These are phyloP conservation scores for Ogataea hybrid DNA, from an alignment of 1,139 yeast genomes.

Conservation along the genomic window DNA sequence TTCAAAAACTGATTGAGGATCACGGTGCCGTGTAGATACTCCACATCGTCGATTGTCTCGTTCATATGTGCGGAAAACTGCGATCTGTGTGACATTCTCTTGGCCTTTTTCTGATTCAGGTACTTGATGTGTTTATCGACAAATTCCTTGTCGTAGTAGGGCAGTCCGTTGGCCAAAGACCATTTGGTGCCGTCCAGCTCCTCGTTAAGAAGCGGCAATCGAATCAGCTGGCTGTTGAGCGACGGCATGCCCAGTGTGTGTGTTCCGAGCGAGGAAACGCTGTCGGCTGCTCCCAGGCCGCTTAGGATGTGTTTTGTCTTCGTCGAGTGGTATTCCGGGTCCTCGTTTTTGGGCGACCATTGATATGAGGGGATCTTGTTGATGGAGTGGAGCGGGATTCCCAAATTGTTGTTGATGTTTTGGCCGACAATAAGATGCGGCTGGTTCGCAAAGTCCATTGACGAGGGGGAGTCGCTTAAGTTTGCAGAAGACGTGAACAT, in stretches of 20 bases:
- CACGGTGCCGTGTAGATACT: constrained; percentile 34
- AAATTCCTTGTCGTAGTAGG: constrained; percentile 27
- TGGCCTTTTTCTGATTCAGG: constrained; percentile 24
- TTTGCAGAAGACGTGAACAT: constrained; percentile 21
- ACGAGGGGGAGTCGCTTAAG: constrained; percentile 16
- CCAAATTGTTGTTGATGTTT: constrained; percentile 31
- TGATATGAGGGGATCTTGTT: constrained; percentile 33
- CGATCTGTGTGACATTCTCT: constrained; percentile 23
- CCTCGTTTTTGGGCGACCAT: constrained; percentile 31
- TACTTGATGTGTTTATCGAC: constrained; percentile 25
- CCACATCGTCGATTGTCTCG: constrained; percentile 32
- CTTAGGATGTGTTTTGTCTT: constrained; percentile 25
- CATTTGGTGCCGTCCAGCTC: constrained; percentile 16
- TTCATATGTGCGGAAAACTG: constrained; percentile 25
- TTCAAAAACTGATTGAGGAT: constrained; percentile 33
- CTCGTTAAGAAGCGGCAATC: constrained; percentile 26
- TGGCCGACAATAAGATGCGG: constrained; percentile 30
- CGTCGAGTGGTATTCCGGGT: constrained; percentile 20
- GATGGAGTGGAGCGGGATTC: constrained; percentile 29
- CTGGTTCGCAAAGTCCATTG: constrained; percentile 16
- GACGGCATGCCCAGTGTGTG: constrained; percentile 23
- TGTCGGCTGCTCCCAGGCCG: constrained; percentile 25
- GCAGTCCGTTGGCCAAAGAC: constrained; percentile 32
- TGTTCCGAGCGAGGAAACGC: constrained; percentile 29
- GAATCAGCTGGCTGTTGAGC: constrained; percentile 25